Evolutionary conservation across 805 yeast species (phyloP), one percentile per base, ranked within the genome.

Genomic region (Ogataea philodendri): DNA sequence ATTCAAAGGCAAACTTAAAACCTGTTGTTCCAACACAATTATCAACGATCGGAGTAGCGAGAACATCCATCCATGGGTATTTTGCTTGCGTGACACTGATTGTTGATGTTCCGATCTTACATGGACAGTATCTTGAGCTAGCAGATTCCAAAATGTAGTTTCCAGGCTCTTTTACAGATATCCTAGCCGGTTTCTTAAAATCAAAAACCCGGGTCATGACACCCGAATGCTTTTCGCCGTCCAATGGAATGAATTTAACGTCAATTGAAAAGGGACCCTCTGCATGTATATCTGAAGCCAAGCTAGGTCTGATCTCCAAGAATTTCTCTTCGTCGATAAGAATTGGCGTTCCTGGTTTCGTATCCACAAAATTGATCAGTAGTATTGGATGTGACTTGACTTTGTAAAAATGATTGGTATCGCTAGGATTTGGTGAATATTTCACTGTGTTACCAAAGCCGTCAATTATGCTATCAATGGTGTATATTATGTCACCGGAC

Each of bases 11-110:
- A 41, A 88, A 77, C 15, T 66, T 66, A 48, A 69, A 76, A 0
- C 97, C 98, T 7, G 87, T 80, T 28, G 88, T 86, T 0, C 98
- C 98, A 19, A 93, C 84, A 64, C 99, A 93, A 31, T 82, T 76
- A 51, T 90, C 97, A 16, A 77, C 67, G 3, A 90, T 76, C 3
- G 90, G 77, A 9, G 66, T 66, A 1, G 87, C 76, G 2, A 47
- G 28, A 10, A 76, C 67, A 3, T 54, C 52, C 13, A 70, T 63
- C 2, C 71, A 67, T 3, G 74, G 75, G 23, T 45, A 33, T 2
- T 55, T 55, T 1, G 71, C 74, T 9, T 55, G 45, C n/a, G 49
- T 37, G 1, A 86, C 69, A 11, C 65, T 53, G 8, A 83, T 66
- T 1, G 66, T 57, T 1, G 78, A 69, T 8, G 74, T 64, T n/a